Evolutionary conservation across 2,329 filamentous ascomycete genomes (phyloP).

Genomic region (Pseudogymnoascus sp.): DNA sequence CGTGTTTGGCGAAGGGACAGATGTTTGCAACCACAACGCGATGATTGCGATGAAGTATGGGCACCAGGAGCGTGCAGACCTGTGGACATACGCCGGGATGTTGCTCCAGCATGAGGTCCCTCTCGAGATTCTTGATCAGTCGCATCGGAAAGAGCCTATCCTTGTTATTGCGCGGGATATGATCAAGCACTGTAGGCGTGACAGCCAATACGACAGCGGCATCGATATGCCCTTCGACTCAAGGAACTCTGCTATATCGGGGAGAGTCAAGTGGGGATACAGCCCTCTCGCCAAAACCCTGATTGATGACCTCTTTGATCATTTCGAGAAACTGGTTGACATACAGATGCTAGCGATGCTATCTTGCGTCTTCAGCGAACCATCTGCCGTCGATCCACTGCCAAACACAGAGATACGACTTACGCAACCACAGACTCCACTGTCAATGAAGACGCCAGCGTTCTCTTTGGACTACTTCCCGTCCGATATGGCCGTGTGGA

Average conservation of each 20-base stretch:
- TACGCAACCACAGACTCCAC: conserved; percentile 51
- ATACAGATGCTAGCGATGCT: conserved; percentile 66
- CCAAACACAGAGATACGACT: conserved; percentile 50
- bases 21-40: conserved; percentile 79
- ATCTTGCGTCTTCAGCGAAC: conserved; percentile 59
- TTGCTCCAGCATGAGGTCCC: conserved; percentile 71
- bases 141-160: conserved; percentile 42
- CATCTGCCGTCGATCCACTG: conserved; percentile 45
- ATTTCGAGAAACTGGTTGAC: conserved; percentile 55
- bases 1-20: conserved; percentile 74
- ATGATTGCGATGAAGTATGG: conserved; percentile 64
- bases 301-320: conserved; percentile 52
- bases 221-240: conserved; percentile 38
- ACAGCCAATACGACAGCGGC: conserved; percentile 39
- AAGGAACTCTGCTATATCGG: conserved; percentile 34
- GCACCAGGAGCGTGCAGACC: conserved; percentile 61
- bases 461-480: conserved; percentile 62
- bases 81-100: conserved; percentile 76
- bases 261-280: conserved; percentile 59
- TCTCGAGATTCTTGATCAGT: conserved; percentile 51
- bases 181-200: conserved; percentile 33
- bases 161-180: conserved; percentile 61
- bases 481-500: conserved; percentile 47
- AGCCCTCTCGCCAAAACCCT: conserved; percentile 56
- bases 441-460: conserved; percentile 57